These are phyloP conservation scores for Alternaria sp. DNA, from an alignment of 2,329 filamentous ascomycete genomes.

Conservation along the genomic window DNA sequence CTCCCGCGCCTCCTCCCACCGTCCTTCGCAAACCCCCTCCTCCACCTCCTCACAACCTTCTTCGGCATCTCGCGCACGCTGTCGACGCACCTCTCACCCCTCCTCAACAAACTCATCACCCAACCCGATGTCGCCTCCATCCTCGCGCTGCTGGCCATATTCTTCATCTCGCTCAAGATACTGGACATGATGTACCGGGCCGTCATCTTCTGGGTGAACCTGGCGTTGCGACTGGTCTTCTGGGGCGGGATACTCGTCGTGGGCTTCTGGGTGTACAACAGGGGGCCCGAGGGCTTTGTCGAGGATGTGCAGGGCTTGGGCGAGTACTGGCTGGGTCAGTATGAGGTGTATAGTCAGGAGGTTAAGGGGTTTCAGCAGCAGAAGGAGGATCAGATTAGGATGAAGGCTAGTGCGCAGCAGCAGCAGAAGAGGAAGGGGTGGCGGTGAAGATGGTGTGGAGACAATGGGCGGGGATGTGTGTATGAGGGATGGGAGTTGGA, in stretches of 20 bases:
- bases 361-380: slow-evolving; percentile 32
- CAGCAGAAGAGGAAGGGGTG: slow-evolving; percentile 19
- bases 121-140: slow-evolving; percentile 59
- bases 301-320: slow-evolving; percentile 59
- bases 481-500: neutral
- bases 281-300: slow-evolving; percentile 69
- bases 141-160: slow-evolving; percentile 62
- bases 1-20: slow-evolving; percentile 42
- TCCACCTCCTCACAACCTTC: slow-evolving; percentile 35
- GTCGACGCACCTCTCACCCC: slow-evolving; percentile 37
- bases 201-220: slow-evolving; percentile 76
- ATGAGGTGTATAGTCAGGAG: slow-evolving; percentile 42
- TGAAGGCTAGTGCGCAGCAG: slow-evolving; percentile 22
- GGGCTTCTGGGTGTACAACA: slow-evolving; percentile 62
- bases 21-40: slow-evolving; percentile 37
- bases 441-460: slow-evolving; percentile 5
- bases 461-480: neutral
- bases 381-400: slow-evolving; percentile 34
- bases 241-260: slow-evolving; percentile 66
- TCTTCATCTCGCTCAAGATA: slow-evolving; percentile 70
- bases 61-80: slow-evolving; percentile 37
- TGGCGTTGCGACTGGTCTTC: slow-evolving; percentile 68
- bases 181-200: slow-evolving; percentile 73
- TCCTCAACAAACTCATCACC: slow-evolving; percentile 34
- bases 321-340: slow-evolving; percentile 48